Conservation (phyloP, 1,284 basidiomycete species). For the Violaceomyces palustris region DNA sequence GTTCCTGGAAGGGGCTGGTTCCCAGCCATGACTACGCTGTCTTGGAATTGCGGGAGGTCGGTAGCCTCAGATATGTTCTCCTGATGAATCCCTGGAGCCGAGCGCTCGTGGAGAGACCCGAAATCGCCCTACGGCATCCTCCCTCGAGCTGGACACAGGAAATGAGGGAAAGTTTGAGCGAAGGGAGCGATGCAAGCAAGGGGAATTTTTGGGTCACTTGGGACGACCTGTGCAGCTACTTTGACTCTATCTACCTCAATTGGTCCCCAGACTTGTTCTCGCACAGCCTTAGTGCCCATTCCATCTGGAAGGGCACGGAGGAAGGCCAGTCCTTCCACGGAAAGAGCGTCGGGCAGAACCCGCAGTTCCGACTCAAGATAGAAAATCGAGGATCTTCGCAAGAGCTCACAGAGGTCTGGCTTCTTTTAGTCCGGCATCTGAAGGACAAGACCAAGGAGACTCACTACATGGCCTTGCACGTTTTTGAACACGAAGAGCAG, state of each 20-base stretch:
- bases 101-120: conserved; percentile 4
- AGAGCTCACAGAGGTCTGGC: conserved; percentile 61
- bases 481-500: conserved; percentile 43
- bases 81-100: conserved; percentile 47
- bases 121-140: conserved; percentile 7
- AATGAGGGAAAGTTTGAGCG: neutral
- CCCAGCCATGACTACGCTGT: conserved; percentile 44
- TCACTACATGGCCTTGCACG: conserved; percentile 70
- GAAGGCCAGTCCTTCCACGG: neutral
- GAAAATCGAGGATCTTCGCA: neutral
- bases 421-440: conserved; percentile 74
- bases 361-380: conserved; percentile 18
- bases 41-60: conserved; percentile 11
- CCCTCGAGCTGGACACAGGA: too few species aligned
- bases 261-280: conserved; percentile 73
- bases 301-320: conserved; percentile 54
- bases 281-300: conserved; percentile 63
- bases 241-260: conserved; percentile 78
- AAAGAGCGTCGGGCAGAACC: conserved; percentile 15
- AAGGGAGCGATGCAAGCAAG: neutral
- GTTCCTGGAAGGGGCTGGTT: conserved; percentile 11
- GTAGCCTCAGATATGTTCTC: conserved; percentile 17
- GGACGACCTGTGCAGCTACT: conserved; percentile 68
- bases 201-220: conserved; percentile 56
- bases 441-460: conserved; percentile 59